Evolutionary conservation across 495 filamentous ascomycete species (phyloP).

Genomic region (Podospora didyma): DNA sequence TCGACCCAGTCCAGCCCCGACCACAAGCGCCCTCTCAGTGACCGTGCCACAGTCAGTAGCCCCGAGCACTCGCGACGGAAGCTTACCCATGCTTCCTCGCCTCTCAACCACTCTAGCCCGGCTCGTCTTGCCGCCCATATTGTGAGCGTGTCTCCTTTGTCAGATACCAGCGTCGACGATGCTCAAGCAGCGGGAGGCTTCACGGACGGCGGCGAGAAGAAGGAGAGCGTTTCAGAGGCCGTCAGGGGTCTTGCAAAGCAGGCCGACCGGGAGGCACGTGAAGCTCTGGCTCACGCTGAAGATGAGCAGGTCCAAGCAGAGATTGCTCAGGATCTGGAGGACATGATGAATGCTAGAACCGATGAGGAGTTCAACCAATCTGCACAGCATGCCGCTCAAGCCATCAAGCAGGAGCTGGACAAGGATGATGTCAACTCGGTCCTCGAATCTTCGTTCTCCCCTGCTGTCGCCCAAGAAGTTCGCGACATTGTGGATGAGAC

Average conservation of each 20-base stretch:
- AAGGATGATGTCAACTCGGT: constrained; percentile 49
- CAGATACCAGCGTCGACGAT: constrained; percentile 11
- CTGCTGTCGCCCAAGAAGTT: constrained; percentile 51
- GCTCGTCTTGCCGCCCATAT: constrained; percentile 3
- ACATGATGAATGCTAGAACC: constrained; percentile 37
- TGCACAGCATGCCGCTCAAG: constrained; percentile 43
- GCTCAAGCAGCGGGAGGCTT: background rate
- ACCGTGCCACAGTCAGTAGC: constrained; percentile 34
- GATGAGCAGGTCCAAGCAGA: constrained; percentile 45
- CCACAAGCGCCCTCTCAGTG: constrained; percentile 35
- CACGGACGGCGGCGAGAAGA: constrained; percentile 29
- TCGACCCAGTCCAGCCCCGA: constrained; percentile 25
- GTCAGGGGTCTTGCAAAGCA: constrained; percentile 63
- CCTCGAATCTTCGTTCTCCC: constrained; percentile 47
- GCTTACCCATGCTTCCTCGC: constrained; percentile 39
- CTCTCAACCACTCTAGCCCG: constrained; percentile 15
- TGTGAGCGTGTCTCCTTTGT: constrained; percentile 13
- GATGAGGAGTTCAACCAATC: constrained; percentile 44
- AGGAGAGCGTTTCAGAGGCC: constrained; percentile 68
- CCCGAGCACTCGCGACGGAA: constrained; percentile 42
- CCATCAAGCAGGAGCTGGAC: constrained; percentile 54
- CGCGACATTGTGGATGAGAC: constrained; percentile 57
- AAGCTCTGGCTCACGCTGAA: constrained; percentile 57
- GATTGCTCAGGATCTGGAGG: constrained; percentile 41
- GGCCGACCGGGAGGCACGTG: constrained; percentile 65